Conservation (phyloP, 306 rosid genomes). For the Hippophae gyantsensis region DNA sequence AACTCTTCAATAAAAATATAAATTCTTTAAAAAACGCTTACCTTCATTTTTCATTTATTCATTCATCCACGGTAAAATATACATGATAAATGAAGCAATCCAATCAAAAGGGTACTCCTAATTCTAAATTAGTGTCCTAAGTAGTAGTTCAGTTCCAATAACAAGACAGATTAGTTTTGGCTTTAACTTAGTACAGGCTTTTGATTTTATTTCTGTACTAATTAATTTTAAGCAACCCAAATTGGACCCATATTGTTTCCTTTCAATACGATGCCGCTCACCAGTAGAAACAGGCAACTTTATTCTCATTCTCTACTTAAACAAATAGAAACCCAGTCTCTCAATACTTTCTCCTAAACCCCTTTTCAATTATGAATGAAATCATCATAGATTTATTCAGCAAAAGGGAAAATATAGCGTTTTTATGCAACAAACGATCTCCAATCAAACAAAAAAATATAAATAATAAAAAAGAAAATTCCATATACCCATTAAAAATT, state of each 20-base stretch:
- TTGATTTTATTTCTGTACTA: background rate
- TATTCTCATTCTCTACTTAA: background rate
- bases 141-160: background rate
- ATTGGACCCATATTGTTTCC: background rate
- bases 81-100: background rate
- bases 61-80: background rate
- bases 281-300: background rate
- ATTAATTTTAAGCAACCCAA: background rate
- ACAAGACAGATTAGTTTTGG: background rate
- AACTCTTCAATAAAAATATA: background rate
- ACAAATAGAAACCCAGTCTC: background rate
- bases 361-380: background rate
- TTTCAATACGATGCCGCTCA: background rate
- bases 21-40: too few relatives aligned
- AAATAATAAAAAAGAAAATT: background rate
- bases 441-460: background rate
- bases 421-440: background rate
- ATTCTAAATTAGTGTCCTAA: background rate
- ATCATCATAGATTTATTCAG: too few relatives aligned
- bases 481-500: slow-evolving; percentile 1
- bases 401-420: background rate
- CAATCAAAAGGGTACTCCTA: background rate
- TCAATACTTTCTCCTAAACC: background rate
- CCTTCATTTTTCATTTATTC: background rate
- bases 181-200: too few relatives aligned